A percentile compares a stretch with the other conserved stretches of the same genome.
These are phyloP conservation scores for Sporothrix protearum DNA, from an alignment of 2,329 filamentous ascomycete species.

Conservation along the genomic window DNA sequence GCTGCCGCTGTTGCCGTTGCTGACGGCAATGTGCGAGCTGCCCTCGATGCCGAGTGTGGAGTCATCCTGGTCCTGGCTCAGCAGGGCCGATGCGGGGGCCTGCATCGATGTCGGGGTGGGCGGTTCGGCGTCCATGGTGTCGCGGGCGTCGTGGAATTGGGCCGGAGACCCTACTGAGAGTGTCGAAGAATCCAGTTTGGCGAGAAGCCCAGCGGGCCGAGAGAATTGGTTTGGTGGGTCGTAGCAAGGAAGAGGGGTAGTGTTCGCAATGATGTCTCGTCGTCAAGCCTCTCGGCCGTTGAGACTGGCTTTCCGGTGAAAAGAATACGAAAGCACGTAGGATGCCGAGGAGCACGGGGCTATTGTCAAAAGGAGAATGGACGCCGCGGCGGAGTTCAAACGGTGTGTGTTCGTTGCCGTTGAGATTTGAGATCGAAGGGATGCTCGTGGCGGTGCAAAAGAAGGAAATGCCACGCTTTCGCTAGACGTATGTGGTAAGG, in stretches of 20 bases:
- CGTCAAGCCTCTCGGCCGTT: not conserved
- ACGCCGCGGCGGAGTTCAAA: not conserved
- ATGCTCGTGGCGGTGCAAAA: not conserved
- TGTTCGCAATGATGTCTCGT: not conserved
- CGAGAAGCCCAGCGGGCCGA: not conserved
- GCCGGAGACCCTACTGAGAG: slow-evolving; percentile 48
- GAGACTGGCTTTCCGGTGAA: not conserved
- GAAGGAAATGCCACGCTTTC: not conserved
- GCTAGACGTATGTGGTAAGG: not conserved
- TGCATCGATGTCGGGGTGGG: slow-evolving; percentile 25
- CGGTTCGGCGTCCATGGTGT: slow-evolving; percentile 50
- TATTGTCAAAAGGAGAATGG: not conserved
- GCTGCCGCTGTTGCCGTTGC: slow-evolving; percentile 30
- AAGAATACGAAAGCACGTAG: not conserved
- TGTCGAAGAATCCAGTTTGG: slow-evolving; percentile 51
- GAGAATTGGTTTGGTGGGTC: not conserved
- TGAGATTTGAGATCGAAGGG: not conserved
- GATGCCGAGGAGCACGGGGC: not conserved
- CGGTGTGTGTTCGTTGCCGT: not conserved
- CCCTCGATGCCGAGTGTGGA: slow-evolving; percentile 48
- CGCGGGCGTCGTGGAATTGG: slow-evolving; percentile 51
- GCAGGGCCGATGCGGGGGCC: slow-evolving; percentile 24
- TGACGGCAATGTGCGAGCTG: slow-evolving; percentile 40
- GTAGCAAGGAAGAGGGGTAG: not conserved
- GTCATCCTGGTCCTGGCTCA: slow-evolving; percentile 46